Evolutionary conservation across 106 monocot genomes (phyloP), one percentile per base, ranked within the genome.

Genomic region (Apostasia shenzhenica): DNA sequence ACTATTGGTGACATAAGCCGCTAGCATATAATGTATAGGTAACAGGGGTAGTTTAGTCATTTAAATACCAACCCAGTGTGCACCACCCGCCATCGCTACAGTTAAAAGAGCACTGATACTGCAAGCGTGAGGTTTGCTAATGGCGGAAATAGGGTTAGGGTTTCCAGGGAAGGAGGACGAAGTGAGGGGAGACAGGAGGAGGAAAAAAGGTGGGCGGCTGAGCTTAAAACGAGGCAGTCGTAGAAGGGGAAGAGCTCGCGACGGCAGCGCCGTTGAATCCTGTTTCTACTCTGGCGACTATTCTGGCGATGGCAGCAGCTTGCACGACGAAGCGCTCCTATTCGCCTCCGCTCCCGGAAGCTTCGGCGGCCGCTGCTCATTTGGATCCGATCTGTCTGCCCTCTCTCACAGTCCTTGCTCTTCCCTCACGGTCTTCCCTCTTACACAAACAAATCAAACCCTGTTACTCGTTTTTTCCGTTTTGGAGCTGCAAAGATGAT

Each of bases 141-240:
- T 80, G 84, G 71, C 78, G 39, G 72, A 48, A 3, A 59, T 79
- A 62, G 78, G 67, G 72, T 72, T 80, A 63, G 76, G 77, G 59
- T 51, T 81, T 59, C 46, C 11, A 45, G 67, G 14, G 14, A 68
- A 45, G 48, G 46, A 53, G 41, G 45, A 53, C 1, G 60, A 72
- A 10, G 70, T 58, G 46, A 13, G 42, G 57, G 69, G 61, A 58
- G 54, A 61, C 14, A 54, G 59, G 68, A 59, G 57, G 63, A 80
- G 56, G 80, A 63, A 8, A 50, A 54, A 38, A 41, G 7, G 53
- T 13, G 45, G 37, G 39, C 45, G 39, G 54, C 66, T 64, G 52
- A 65, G 55, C 54, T 70, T 8, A 45, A 67, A 53, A 61, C 14
- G 53, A 13, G 46, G 47, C 10, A 59, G 12, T 12, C 44, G 54